phyloP scores from a whole-genome alignment of 2,329 filamentous ascomycete genomes.

The Penicillium occitanis region DNA sequence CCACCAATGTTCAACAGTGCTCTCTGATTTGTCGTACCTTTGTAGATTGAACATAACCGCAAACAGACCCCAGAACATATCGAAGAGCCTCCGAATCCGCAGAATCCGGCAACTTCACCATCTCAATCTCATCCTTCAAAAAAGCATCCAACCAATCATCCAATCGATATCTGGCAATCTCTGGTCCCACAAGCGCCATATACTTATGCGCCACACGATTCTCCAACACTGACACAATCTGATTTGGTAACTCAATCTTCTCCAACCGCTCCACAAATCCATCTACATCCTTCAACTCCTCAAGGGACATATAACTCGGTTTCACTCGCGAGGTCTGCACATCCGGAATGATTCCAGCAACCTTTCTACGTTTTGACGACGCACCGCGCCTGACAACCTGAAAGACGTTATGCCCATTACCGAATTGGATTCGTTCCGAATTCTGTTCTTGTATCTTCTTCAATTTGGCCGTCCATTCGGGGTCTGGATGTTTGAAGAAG shows the following conservation, averaged over 20 bases:
- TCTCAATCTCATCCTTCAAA: slow-evolving; percentile 39
- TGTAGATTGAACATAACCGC: slow-evolving; percentile 38
- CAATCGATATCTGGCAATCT: slow-evolving; percentile 44
- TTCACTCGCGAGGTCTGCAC: slow-evolving; percentile 73
- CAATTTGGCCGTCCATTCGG: slow-evolving; percentile 69
- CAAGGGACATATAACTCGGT: slow-evolving; percentile 59
- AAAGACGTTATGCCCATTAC: slow-evolving; percentile 58
- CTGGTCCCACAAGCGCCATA: slow-evolving; percentile 64
- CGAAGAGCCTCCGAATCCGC: slow-evolving; percentile 39
- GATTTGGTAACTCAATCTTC: slow-evolving; percentile 76
- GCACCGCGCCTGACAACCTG: slow-evolving; percentile 59
- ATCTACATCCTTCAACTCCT: slow-evolving; percentile 72
- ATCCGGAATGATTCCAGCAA: slow-evolving; percentile 59
- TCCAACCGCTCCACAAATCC: slow-evolving; percentile 72
- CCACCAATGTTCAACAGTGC: slow-evolving; percentile 3
- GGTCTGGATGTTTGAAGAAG: slow-evolving; percentile 65
- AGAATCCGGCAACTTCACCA: slow-evolving; percentile 47
- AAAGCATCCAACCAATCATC: slow-evolving; percentile 44
- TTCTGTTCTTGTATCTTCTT: slow-evolving; percentile 64
- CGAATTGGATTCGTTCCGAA: slow-evolving; percentile 42
- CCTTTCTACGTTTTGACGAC: slow-evolving; percentile 50
- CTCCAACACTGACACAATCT: slow-evolving; percentile 72
- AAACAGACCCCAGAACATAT: slow-evolving; percentile 36
- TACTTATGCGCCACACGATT: slow-evolving; percentile 77
- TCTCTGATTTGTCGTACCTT: slow-evolving; percentile 32